A percentile compares a stretch with the other conserved stretches of the same genome.
These are phyloP conservation scores for Phialocephala subalpina DNA, from an alignment of 2,329 filamentous ascomycete genomes.

Conservation along the genomic window DNA sequence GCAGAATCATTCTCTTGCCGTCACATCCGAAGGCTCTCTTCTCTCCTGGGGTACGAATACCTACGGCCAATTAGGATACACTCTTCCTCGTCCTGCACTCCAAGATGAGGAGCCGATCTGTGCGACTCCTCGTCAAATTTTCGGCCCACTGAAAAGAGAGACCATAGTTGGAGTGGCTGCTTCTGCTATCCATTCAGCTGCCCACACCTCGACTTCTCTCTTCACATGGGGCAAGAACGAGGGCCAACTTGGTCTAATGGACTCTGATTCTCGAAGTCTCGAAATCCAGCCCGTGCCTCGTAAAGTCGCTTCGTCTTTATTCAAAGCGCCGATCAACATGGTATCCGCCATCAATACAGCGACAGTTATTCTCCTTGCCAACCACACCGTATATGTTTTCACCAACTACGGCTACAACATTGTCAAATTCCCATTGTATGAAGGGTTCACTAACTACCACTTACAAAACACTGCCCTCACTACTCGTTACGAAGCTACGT, in stretches of 20 bases:
- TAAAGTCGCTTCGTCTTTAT: conserved; percentile 86
- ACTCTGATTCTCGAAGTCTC: conserved; percentile 91
- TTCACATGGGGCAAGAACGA: conserved; percentile 97
- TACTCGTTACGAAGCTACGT: conserved; percentile 68
- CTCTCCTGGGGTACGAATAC: conserved; percentile 95
- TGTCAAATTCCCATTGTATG: conserved; percentile 78
- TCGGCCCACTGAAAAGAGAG: conserved; percentile 90
- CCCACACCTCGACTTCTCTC: conserved; percentile 80
- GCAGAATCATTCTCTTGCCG: conserved; percentile 88
- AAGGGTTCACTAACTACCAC: conserved; percentile 75
- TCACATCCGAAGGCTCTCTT: conserved; percentile 86
- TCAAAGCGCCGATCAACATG: conserved; percentile 74
- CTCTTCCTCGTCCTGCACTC: conserved; percentile 69
- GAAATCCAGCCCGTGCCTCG: conserved; percentile 84
- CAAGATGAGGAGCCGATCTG: conserved; percentile 87
- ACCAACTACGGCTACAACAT: conserved; percentile 97
- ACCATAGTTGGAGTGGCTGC: conserved; percentile 82
- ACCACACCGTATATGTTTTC: conserved; percentile 90
- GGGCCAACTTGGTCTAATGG: conserved; percentile 92
- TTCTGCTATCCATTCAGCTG: conserved; percentile 90
- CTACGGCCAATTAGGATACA: conserved; percentile 86
- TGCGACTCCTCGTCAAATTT: conserved; percentile 84
- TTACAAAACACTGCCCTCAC: conserved; percentile 71
- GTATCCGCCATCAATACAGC: conserved; percentile 91
- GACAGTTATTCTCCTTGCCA: conserved; percentile 84